Base-by-base conservation (phyloP, 306 rosid genomes). In the Vachellia collinsii region DNA sequence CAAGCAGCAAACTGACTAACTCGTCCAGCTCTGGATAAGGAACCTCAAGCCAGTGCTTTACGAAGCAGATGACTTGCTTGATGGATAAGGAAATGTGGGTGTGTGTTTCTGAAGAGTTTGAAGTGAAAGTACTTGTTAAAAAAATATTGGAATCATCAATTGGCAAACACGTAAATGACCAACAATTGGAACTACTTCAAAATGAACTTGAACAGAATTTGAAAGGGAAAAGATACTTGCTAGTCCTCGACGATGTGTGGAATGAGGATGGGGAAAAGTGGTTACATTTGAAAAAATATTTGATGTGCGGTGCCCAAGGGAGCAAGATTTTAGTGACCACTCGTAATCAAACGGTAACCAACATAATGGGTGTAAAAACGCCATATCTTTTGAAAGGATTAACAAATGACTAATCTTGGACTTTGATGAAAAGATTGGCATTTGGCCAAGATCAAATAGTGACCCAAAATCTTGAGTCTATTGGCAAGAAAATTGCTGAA, bases 271-370 rank as follows among this genome's bases (percentile, higher is more conserved):
- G 0, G 0, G 7, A 9, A 11, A 36, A 44, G 36, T 74, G 66
- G 77, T 0, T 17, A 4, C 37, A n/a, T 0, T 34, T 74, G 19
- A 19, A 4, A n/a, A 25, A 4, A 1, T 25, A 2, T 13, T 48
- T 71, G 76, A 29, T 25, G 61, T 25, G 13, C 7, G 76, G 77
- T 0, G 50, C n/a, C 10, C 1, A 53, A 11, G 77, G 77, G 4
- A 74, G 77, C n/a, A 74, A 51, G 66, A 54, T 74, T 36, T n/a
- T 74, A 1, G 19, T 74, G n/a, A 74, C 77, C 13, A 74, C 48
- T 1, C 77, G 66, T 3, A 37, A 0, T n/a, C 17, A 19, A 6
- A 11, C 1, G 3, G 77, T 74, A 39, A 37, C 48, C 5, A 10
- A 39, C 0, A 5, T 0, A 6, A 74, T 74, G 50, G 37, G 8